These are phyloP conservation scores for Psilocybe azurescens DNA, from an alignment of 768 basidiomycete genomes.

Conservation along the genomic window DNA sequence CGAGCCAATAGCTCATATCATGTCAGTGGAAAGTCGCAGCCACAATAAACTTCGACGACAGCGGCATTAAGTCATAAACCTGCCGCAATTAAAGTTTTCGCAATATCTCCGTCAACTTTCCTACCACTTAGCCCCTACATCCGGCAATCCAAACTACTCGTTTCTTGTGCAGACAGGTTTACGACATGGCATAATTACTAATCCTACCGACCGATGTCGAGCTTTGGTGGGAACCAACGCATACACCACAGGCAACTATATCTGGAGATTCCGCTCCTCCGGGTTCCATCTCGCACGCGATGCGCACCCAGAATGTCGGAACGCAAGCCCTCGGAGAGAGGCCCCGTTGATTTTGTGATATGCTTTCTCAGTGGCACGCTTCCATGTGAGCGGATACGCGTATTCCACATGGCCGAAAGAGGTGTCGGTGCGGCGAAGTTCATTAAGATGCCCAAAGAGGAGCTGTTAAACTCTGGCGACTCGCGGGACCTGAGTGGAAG, in stretches of 20 bases:
- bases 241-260: not conserved
- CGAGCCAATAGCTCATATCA: constrained; percentile 34
- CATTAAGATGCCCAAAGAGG: not conserved
- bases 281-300: constrained; percentile 1
- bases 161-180: constrained; percentile 1
- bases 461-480: not conserved
- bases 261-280: constrained; percentile 9
- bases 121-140: not conserved
- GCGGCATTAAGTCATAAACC: constrained; percentile 5
- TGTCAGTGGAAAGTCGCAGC: constrained; percentile 21
- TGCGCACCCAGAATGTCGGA: constrained; percentile 1
- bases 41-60: constrained; percentile 19
- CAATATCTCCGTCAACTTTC: constrained; percentile 11
- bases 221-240: not conserved
- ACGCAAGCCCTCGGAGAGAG: constrained; percentile 1
- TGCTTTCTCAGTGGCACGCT: constrained; percentile 4
- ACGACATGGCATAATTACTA: constrained; percentile 3
- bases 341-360: not conserved
- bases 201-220: constrained; percentile 6
- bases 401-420: not conserved
- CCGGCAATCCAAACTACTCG: not conserved
- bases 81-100: constrained; percentile 7
- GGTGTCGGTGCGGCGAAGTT: not conserved
- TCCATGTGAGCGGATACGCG: not conserved
- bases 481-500: not conserved